Evolutionary conservation across 345 rosid species (phyloP), one percentile per base, ranked within the genome.

Genomic region (Linum tenue): DNA sequence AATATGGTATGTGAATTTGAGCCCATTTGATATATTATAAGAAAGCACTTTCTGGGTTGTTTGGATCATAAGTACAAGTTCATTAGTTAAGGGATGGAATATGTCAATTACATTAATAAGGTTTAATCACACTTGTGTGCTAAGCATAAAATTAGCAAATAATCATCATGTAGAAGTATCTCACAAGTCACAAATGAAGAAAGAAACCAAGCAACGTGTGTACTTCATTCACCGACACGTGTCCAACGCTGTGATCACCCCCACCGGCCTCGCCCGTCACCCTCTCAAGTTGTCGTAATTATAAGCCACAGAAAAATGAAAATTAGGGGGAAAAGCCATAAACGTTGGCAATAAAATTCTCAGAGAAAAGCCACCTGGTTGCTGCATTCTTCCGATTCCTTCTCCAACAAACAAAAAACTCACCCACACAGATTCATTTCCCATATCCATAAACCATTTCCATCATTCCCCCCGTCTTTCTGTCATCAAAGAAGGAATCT

Each of bases 221-320:
- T 9, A 44, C 51, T 44, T 44, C 10, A 44, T 5, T 44, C 35
- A 57, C 76, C 57, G 72, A 71, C 80, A 64, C 72, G 76, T 73
- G 78, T 65, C 12, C 5, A 5, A 35, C 11, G 16, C 3, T 37
- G 17, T 37, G 36, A 59, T 59, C 9, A 35, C 65, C 35, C 14
- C 35, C 63, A 53, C 73, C 70, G 70, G 64, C 66, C 14, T 37
- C 22, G 39, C 73, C 68, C 43, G 56, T 2, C 10, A 7, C 36
- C 7, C 8, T 5, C 35, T 4, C 31, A 2, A 64, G 6, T 2
- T 44, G 48, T 44, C 51, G 65, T 7, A 3, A 63, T 71, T 73
- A 37, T 64, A 56, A 64, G 63, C 81, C 84, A 70, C 79, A 72
- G 0, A 77, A 76, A 69, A n/a, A 40, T 22, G 31, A 22, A 22